These are phyloP conservation scores for Arachnomyces sp. DNA, from an alignment of 2,329 filamentous ascomycete species.

Conservation along the genomic window DNA sequence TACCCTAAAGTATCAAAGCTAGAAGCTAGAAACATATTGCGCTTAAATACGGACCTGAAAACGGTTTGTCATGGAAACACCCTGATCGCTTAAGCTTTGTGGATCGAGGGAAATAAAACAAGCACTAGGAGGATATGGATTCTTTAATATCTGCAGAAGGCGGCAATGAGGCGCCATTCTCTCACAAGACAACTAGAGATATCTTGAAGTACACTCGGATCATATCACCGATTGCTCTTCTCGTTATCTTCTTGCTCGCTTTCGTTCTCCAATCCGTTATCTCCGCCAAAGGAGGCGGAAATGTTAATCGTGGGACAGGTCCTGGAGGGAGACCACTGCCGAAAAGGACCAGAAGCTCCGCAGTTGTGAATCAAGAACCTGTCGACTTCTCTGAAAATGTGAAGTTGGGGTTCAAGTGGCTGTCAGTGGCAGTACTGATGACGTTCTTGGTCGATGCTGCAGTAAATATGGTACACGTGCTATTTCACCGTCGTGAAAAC, in stretches of 20 bases:
- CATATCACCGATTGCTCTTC: conserved; percentile 56
- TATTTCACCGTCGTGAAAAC: conserved; percentile 55
- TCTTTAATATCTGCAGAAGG: conserved; percentile 2
- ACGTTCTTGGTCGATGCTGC: conserved; percentile 70
- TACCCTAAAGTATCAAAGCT: not conserved
- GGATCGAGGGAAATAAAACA: conserved; percentile 29
- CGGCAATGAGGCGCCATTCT: conserved; percentile 11
- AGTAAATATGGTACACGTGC: conserved; percentile 66
- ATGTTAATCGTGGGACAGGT: conserved; percentile 52
- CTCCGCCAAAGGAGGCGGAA: conserved; percentile 42
- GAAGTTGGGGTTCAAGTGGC: conserved; percentile 67
- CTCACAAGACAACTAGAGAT: conserved; percentile 34
- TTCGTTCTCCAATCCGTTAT: conserved; percentile 57
- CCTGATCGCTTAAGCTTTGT: conserved; percentile 8
- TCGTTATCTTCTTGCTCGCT: conserved; percentile 56
- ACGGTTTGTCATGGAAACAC: conserved; percentile 8
- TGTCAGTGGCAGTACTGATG: conserved; percentile 62
- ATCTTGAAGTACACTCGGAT: conserved; percentile 46
- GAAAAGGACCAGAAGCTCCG: conserved; percentile 48
- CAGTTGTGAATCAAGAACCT: conserved; percentile 41
- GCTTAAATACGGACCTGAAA: no score
- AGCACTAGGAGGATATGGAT: conserved; percentile 11
- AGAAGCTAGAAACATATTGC: no score
- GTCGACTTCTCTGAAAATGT: conserved; percentile 57
- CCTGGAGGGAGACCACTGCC: conserved; percentile 84